These are phyloP conservation scores for Knoxdaviesia capensis DNA, from an alignment of 2,329 filamentous ascomycete species.

Conservation along the genomic window DNA sequence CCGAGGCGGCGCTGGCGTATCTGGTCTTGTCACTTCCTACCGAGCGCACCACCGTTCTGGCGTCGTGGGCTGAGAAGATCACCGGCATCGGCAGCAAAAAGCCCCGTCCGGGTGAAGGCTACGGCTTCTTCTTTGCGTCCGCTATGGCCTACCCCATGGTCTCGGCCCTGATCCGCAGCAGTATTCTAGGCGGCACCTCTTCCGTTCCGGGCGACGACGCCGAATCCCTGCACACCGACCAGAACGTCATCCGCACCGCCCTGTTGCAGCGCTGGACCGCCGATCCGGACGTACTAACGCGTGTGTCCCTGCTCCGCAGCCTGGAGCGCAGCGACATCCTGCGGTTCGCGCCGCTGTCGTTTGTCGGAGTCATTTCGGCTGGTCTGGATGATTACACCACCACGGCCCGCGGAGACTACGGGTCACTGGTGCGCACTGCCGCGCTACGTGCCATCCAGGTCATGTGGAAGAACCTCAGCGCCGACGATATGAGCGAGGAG, in stretches of 20 bases:
- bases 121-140: constrained; percentile 32
- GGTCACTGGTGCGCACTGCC: constrained; percentile 65
- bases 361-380: constrained; percentile 26
- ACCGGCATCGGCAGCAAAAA: constrained; percentile 4
- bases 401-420: constrained; percentile 73
- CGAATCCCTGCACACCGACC: background rate
- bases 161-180: background rate
- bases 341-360: constrained; percentile 16
- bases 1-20: constrained; percentile 28
- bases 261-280: constrained; percentile 31
- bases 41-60: constrained; percentile 18
- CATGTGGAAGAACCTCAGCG: constrained; percentile 24
- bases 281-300: constrained; percentile 28
- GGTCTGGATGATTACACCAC: constrained; percentile 80
- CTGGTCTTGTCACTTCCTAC: constrained; percentile 20
- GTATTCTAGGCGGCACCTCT: constrained; percentile 1
- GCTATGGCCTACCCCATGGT: constrained; percentile 25
- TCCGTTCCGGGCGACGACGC: constrained; percentile 6
- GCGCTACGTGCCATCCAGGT: constrained; percentile 58
- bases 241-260: constrained; percentile 19
- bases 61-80: constrained; percentile 25
- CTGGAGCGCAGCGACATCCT: constrained; percentile 26
- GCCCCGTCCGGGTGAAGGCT: constrained; percentile 16
- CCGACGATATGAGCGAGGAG: constrained; percentile 1
- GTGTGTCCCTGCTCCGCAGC: constrained; percentile 33